phyloP scores from a whole-genome alignment of 257 asterid species.

The Thymus quinquecostatus region DNA sequence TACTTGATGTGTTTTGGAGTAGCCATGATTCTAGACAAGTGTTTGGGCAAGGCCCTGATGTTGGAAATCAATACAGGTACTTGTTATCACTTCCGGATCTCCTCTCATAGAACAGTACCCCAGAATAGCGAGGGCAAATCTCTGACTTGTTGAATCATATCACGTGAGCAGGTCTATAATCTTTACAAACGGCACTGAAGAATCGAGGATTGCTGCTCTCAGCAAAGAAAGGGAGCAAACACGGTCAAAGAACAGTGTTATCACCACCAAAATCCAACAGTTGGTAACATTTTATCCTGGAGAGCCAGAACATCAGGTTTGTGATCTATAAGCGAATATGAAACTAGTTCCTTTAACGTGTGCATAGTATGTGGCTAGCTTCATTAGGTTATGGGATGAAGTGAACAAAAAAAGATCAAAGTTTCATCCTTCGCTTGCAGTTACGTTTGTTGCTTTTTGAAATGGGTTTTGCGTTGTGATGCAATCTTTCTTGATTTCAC shows the following conservation, averaged over 20 bases:
- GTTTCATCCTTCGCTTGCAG: constrained; percentile 10
- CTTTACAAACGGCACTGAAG: constrained; percentile 86
- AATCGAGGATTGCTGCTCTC: constrained; percentile 78
- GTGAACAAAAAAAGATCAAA: constrained; percentile 14
- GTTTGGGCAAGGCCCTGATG: constrained; percentile 99
- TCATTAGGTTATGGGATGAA: constrained; percentile 7
- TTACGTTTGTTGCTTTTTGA: constrained; percentile 2
- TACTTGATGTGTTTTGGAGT: constrained; percentile 88
- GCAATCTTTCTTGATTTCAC: constrained; percentile 28
- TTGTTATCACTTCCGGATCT: constrained; percentile 27
- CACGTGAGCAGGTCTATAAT: constrained; percentile 73
- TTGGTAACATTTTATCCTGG: constrained; percentile 74
- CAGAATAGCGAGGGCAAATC: constrained; percentile 10
- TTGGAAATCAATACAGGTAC: constrained; percentile 93
- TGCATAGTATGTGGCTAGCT: too few species aligned
- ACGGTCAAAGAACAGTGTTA: constrained; percentile 69
- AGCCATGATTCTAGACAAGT: constrained; percentile 97
- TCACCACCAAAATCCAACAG: constrained; percentile 87
- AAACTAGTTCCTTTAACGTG: too few species aligned
- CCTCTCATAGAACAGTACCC: constrained; percentile 13
- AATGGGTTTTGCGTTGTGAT: background rate
- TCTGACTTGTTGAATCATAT: constrained; percentile 30
- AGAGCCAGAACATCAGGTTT: constrained; percentile 96
- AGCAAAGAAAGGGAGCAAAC: constrained; percentile 98
- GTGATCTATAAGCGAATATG: background rate